phyloP scores from a whole-genome alignment of 1,139 yeast genomes.

The Debaryomycetaceae sp. region DNA sequence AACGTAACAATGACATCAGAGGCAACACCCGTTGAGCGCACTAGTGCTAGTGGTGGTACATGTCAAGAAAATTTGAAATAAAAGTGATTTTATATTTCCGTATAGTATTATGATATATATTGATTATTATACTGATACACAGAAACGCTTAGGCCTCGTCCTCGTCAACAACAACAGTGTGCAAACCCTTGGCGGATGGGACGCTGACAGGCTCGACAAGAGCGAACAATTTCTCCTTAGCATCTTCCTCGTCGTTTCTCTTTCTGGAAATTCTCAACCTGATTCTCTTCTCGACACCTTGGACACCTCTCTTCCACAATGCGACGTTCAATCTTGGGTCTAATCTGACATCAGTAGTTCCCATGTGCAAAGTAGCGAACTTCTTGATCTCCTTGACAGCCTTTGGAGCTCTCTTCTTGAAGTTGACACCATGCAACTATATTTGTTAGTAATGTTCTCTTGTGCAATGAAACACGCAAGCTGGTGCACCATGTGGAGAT shows the following conservation, averaged over 20 bases:
- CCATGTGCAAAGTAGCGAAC: conserved; percentile 98
- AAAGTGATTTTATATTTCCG: background rate
- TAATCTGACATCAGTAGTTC: conserved; percentile 97
- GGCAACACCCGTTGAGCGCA: no score
- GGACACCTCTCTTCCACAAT: conserved; percentile 99
- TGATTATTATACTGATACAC: conserved; percentile 2
- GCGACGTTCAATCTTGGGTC: conserved; percentile 98
- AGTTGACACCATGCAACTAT: conserved; percentile 94
- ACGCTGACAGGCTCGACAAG: conserved; percentile 97
- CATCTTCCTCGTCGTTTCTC: conserved; percentile 99
- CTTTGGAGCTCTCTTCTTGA: conserved; percentile 99
- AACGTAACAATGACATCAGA: no score
- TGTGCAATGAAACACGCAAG: background rate
- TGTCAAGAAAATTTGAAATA: no score
- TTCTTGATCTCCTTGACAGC: conserved; percentile 99
- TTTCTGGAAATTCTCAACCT: conserved; percentile 99
- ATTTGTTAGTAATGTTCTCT: conserved; percentile 33
- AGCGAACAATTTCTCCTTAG: conserved; percentile 97
- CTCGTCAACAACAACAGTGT: conserved; percentile 95
- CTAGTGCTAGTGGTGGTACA: no score
- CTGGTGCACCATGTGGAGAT: no score
- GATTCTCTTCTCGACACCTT: conserved; percentile 97
- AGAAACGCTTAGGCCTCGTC: conserved; percentile 57
- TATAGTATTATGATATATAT: background rate
- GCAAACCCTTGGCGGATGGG: conserved; percentile 94